phyloP scores from a whole-genome alignment of 2,329 filamentous ascomycete genomes.

The Colletotrichum incanum region DNA sequence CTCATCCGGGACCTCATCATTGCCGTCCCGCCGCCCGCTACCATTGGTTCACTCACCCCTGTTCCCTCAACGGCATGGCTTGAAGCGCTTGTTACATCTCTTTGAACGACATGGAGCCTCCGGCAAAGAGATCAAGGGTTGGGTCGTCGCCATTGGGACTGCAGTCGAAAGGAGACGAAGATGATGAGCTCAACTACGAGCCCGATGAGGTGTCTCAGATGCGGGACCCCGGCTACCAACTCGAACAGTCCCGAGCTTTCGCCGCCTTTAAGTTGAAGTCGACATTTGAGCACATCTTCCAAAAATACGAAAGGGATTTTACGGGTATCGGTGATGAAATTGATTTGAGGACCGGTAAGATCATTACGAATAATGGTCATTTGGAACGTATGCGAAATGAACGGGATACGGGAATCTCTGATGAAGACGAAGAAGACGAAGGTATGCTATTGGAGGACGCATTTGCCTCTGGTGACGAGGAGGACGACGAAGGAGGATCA shows the following conservation, averaged over 20 bases:
- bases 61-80: not conserved
- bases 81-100: not conserved
- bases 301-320: slow-evolving; percentile 90
- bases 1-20: slow-evolving; percentile 6
- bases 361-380: slow-evolving; percentile 95
- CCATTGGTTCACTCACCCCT: not conserved
- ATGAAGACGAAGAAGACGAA: slow-evolving; percentile 55
- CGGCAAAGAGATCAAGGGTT: slow-evolving; percentile 74
- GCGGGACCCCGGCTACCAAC: slow-evolving; percentile 69
- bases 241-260: slow-evolving; percentile 74
- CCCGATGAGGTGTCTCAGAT: slow-evolving; percentile 63
- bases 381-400: slow-evolving; percentile 73
- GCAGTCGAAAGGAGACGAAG: slow-evolving; percentile 56
- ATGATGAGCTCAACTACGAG: slow-evolving; percentile 65
- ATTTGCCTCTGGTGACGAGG: slow-evolving; percentile 46
- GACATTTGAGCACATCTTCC: slow-evolving; percentile 90
- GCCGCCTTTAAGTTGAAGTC: slow-evolving; percentile 83
- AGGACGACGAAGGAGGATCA: slow-evolving; percentile 45
- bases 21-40: not conserved
- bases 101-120: slow-evolving; percentile 66
- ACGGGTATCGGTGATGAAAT: slow-evolving; percentile 90
- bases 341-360: slow-evolving; percentile 83
- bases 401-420: slow-evolving; percentile 62
- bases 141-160: slow-evolving; percentile 56
- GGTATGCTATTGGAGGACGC: slow-evolving; percentile 51